Evolutionary conservation across 306 rosid species (phyloP), one percentile per base, ranked within the genome.

Genomic region (Delonix regia): DNA sequence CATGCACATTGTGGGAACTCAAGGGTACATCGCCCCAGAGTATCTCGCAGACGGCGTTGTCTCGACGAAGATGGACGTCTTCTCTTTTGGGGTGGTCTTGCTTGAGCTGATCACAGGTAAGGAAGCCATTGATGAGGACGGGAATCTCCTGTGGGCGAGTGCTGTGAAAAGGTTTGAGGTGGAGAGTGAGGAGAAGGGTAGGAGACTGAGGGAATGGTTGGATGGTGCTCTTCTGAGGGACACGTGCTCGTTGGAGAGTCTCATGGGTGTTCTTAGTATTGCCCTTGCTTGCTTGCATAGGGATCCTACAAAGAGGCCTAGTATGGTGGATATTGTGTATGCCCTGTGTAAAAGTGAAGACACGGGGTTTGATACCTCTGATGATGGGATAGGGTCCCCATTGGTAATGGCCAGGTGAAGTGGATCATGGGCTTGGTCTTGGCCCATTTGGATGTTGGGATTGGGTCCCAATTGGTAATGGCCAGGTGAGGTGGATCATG

Each of bases 1-100:
- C 7, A 95, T 91, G 98, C 99, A 93, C 84, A 93, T 95, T 25
- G 98, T 95, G 18, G 99, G 98, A 19, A 93, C 99, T 53, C 99
- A 92, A 80, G 99, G 99, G 41, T 95, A 95, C 52, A 95, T 95
- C 55, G 90, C 99, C 18, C 99, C 99, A 0, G 99, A 95, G 41
- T 95, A 95, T 82, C 77, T 92, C 0, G 85, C 89, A 0, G 99
- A 95, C 19, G 97, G 98, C 5, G 85, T 91, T 10, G 98, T 95
- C 27, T 93, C 99, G 0, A 88, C 97, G 0, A 95, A 90, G 78
- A 95, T 91, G 96, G 99, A 95, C 48, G 93, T 93, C 18, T 95
- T 95, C 71, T 59, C 99, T 7, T 95, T 93, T 30, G 99, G 99
- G 41, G 97, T 95, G 25, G 93, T 95, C 44, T 57, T 95, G 75